Percentiles rank a stretch among this genome's conserved stretches.
Evolutionary conservation across 2,329 filamentous ascomycete genomes (phyloP).

Genomic region (Aspergillus udagawae): DNA sequence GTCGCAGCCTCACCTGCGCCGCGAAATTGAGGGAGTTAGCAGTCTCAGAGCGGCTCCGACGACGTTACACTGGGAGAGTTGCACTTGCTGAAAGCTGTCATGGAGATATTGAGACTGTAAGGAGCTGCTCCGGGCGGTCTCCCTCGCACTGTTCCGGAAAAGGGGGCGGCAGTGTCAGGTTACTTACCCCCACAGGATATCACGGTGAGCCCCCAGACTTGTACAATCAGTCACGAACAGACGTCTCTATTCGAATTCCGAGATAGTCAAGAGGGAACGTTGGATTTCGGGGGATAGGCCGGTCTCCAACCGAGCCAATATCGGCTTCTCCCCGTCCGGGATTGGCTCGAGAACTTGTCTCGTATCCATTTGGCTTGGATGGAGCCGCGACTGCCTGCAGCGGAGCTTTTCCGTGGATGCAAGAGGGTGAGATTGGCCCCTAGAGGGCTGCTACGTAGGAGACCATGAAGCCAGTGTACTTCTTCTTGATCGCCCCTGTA

Average conservation of each 20-base stretch:
- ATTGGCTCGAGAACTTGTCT: conserved; percentile 64
- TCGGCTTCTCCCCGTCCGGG: conserved; percentile 64
- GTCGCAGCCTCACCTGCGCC: conserved; percentile 29
- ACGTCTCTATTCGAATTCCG: too few relatives aligned
- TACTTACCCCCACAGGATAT: conserved; percentile 48
- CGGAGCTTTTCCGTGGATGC: conserved; percentile 47
- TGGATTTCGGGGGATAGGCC: conserved; percentile 43
- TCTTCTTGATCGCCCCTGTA: conserved; percentile 40
- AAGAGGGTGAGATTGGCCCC: conserved; percentile 4
- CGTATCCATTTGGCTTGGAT: conserved; percentile 61
- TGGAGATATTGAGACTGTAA: conserved; percentile 56
- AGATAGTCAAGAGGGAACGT: too few relatives aligned
- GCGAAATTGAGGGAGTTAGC: conserved; percentile 47
- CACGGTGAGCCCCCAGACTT: conserved; percentile 49
- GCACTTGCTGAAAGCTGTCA: conserved; percentile 53
- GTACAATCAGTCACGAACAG: conserved; percentile 55
- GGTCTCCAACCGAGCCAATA: conserved; percentile 25
- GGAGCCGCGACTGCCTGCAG: conserved; percentile 49
- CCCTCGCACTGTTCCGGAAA: conserved; percentile 48
- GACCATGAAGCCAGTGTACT: conserved; percentile 41
- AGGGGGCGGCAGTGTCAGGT: conserved; percentile 39
- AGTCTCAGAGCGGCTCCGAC: conserved; percentile 30
- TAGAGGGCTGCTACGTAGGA: conserved; percentile 9
- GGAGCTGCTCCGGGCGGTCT: conserved; percentile 55
- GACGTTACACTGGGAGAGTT: conserved; percentile 48